Conservation (phyloP, 495 filamentous ascomycete genomes). For the Aspergillus nanangensis region DNA sequence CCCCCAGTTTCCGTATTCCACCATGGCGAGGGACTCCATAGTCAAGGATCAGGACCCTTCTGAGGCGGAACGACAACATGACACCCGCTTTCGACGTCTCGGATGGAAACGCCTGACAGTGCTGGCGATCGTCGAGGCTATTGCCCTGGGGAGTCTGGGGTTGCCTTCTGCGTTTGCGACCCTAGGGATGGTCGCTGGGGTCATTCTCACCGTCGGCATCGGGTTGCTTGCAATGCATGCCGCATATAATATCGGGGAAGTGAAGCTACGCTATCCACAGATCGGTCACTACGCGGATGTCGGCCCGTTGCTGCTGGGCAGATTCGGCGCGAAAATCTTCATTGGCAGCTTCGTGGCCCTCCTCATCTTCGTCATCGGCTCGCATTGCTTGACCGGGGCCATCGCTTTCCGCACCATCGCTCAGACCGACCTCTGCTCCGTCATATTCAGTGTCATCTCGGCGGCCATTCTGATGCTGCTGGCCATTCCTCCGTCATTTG, state of each 20-base stretch:
- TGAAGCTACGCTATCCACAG: constrained; percentile 60
- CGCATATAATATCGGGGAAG: constrained; percentile 65
- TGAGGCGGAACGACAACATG: neutral
- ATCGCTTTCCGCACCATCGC: constrained; percentile 62
- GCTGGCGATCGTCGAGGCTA: constrained; percentile 57
- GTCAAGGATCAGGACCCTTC: neutral
- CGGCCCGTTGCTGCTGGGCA: constrained; percentile 55
- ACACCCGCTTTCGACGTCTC: constrained; percentile 23
- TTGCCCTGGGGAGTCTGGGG: constrained; percentile 56
- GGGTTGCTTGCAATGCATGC: constrained; percentile 67
- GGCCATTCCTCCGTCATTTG: constrained; percentile 52
- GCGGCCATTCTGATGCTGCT: constrained; percentile 55
- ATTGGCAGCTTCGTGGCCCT: constrained; percentile 53
- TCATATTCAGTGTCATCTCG: constrained; percentile 58
- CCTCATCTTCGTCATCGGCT: constrained; percentile 63
- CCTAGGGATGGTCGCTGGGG: constrained; percentile 53
- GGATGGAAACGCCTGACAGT: constrained; percentile 35
- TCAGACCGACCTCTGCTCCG: constrained; percentile 53
- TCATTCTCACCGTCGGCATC: constrained; percentile 50
- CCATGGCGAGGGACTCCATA: too few species aligned
- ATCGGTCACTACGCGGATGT: constrained; percentile 64
- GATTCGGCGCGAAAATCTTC: constrained; percentile 24
- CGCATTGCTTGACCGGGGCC: constrained; percentile 65
- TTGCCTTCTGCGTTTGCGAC: constrained; percentile 55
- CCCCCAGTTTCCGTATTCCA: too few species aligned